Percentiles rank a stretch among this genome's conserved stretches.
Conservation (phyloP, 257 asterid genomes). For the Prunella vulgaris region DNA sequence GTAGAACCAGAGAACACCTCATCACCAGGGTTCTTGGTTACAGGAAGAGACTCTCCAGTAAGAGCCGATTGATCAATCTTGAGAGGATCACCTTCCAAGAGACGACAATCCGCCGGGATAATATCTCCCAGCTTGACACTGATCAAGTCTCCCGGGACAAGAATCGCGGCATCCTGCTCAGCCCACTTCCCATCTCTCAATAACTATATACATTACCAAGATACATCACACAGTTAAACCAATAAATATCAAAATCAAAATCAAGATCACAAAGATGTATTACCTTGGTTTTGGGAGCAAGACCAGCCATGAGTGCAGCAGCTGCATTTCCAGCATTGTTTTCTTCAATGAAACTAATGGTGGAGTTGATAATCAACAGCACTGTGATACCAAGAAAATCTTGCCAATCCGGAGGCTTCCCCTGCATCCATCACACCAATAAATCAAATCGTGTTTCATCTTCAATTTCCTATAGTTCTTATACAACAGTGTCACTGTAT, state of each 20-base stretch:
- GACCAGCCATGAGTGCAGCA: slow-evolving; percentile 61
- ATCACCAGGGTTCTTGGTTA: slow-evolving; percentile 44
- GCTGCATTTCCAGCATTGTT: slow-evolving; percentile 60
- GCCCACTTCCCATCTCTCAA: slow-evolving; percentile 54
- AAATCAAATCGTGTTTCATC: not conserved
- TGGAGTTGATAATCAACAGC: slow-evolving; percentile 49
- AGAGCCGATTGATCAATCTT: slow-evolving; percentile 57
- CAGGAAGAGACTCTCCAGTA: slow-evolving; percentile 54
- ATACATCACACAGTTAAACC: not conserved
- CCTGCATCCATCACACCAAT: slow-evolving; percentile 32
- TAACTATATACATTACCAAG: slow-evolving; percentile 22
- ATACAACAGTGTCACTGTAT: not conserved
- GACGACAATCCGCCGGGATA: slow-evolving; percentile 57
- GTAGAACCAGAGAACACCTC: slow-evolving; percentile 53
- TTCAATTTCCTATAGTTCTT: not conserved
- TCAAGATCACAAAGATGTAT: not conserved
- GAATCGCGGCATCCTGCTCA: slow-evolving; percentile 46
- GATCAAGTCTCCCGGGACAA: slow-evolving; percentile 53
- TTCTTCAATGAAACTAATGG: slow-evolving; percentile 56
- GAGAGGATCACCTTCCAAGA: slow-evolving; percentile 51
- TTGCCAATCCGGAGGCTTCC: slow-evolving; percentile 56
- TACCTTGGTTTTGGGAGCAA: slow-evolving; percentile 56
- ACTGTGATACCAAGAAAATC: slow-evolving; percentile 48
- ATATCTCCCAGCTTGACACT: slow-evolving; percentile 54
- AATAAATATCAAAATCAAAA: not conserved